Percentiles rank a stretch among this genome's conserved stretches.
Evolutionary conservation across 768 basidiomycete genomes (phyloP).

Genomic region (Chalciporus piperatus): DNA sequence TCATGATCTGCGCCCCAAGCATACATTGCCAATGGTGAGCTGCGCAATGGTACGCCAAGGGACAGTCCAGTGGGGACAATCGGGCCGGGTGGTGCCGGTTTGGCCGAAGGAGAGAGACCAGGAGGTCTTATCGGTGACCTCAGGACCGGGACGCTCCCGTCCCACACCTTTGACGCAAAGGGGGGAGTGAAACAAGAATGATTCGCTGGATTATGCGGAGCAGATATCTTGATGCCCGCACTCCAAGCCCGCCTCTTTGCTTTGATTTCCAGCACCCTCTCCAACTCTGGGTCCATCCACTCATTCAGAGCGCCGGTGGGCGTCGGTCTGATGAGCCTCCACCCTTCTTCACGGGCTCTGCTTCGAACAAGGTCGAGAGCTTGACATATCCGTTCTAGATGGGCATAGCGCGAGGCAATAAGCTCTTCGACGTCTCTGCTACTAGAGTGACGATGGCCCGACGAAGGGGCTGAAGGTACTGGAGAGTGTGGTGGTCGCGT

Average conservation of each 20-base stretch:
- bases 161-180: conserved; percentile 16
- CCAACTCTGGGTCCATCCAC: conserved; percentile 27
- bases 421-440: conserved; percentile 12
- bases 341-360: conserved; percentile 40
- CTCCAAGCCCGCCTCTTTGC: conserved; percentile 68
- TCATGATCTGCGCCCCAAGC: conserved; percentile 42
- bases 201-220: conserved; percentile 13
- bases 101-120: conserved; percentile 16
- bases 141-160: conserved; percentile 1
- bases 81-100: conserved; percentile 12
- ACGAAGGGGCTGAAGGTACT: conserved; percentile 4
- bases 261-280: conserved; percentile 50
- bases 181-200: background rate
- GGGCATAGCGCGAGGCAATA: conserved; percentile 13
- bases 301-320: conserved; percentile 18
- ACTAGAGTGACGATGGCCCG: background rate
- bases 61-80: conserved; percentile 39
- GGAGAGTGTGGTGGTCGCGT: background rate
- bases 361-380: conserved; percentile 42
- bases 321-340: conserved; percentile 35
- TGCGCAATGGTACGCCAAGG: conserved; percentile 47
- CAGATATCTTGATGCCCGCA: conserved; percentile 44
- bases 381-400: conserved; percentile 39
- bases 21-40: conserved; percentile 47
- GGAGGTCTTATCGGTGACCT: conserved; percentile 14